These are phyloP conservation scores for Boletus smithii DNA, from an alignment of 1,284 basidiomycete species.

Conservation along the genomic window DNA sequence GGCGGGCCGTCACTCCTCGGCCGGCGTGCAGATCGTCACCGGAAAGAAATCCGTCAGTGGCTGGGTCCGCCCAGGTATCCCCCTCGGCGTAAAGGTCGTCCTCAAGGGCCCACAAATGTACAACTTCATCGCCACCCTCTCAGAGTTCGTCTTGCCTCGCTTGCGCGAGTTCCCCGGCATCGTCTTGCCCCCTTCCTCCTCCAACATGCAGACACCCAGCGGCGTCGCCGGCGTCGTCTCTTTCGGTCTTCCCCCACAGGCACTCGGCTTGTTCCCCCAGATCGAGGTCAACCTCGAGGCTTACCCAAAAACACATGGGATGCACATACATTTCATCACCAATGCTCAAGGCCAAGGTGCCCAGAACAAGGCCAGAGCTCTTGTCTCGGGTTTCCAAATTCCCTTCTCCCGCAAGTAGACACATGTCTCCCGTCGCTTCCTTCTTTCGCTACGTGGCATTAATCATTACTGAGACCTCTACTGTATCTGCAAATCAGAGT, in stretches of 20 bases:
- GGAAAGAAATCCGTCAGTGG: slow-evolving; percentile 81
- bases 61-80: slow-evolving; percentile 84
- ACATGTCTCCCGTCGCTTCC: too few relatives aligned
- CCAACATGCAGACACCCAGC: slow-evolving; percentile 63
- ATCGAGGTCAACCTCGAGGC: slow-evolving; percentile 89
- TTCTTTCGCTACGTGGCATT: too few relatives aligned
- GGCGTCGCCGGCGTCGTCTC: slow-evolving; percentile 85
- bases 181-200: slow-evolving; percentile 62
- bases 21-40: slow-evolving; percentile 79
- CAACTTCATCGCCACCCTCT: slow-evolving; percentile 85
- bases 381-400: slow-evolving; percentile 87
- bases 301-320: slow-evolving; percentile 81
- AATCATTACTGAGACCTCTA: slow-evolving; percentile 28
- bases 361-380: slow-evolving; percentile 78
- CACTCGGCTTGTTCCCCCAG: slow-evolving; percentile 92
- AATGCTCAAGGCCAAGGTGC: slow-evolving; percentile 81
- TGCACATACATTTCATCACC: slow-evolving; percentile 91
- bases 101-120: slow-evolving; percentile 90
- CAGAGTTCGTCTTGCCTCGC: slow-evolving; percentile 93
- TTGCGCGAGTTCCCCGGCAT: slow-evolving; percentile 89
- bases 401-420: slow-evolving; percentile 61
- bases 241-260: slow-evolving; percentile 81
- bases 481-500: slow-evolving; percentile 28
- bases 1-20: slow-evolving; percentile 63
- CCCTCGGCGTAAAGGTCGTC: slow-evolving; percentile 87